A percentile compares a stretch with the other conserved stretches of the same genome.
Conservation (phyloP, 1,284 basidiomycete species). For the Mycena citricolor region DNA sequence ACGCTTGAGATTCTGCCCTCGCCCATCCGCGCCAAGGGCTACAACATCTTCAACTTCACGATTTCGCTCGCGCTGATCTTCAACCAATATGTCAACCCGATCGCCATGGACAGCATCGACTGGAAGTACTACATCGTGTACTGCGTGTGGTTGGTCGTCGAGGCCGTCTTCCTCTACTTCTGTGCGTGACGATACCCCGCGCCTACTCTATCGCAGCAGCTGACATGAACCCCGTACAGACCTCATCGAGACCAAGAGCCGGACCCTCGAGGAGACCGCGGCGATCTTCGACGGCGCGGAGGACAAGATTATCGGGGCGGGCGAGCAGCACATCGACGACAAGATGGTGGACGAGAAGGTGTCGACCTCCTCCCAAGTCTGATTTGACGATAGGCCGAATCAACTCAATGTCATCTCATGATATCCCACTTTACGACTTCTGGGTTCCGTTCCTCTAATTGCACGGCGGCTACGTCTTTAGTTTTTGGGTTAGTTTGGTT, state of each 20-base stretch:
- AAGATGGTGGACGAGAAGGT: slow-evolving; percentile 14
- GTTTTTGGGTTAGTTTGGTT: no score
- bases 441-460: no score
- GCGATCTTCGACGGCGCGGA: slow-evolving; percentile 15
- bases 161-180: slow-evolving; percentile 14
- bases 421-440: no score
- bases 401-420: no score
- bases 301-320: slow-evolving; percentile 36
- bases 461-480: no score
- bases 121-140: slow-evolving; percentile 23
- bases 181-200: no score
- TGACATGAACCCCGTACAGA: slow-evolving; percentile 1
- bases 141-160: slow-evolving; percentile 17
- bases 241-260: slow-evolving; percentile 18
- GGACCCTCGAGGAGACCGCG: slow-evolving; percentile 21
- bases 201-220: no score
- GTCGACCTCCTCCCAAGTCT: no score
- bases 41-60: slow-evolving; percentile 54
- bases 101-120: slow-evolving; percentile 26
- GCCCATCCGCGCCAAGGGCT: slow-evolving; percentile 59
- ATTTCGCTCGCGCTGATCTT: slow-evolving; percentile 54
- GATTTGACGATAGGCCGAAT: no score
- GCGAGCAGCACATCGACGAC: slow-evolving; percentile 4
- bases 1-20: slow-evolving; percentile 61
- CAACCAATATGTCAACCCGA: slow-evolving; percentile 56